A percentile compares a stretch with the other conserved stretches of the same genome.
Evolutionary conservation across 2,329 filamentous ascomycete genomes (phyloP).

Genomic region (Aspergillus arachidicola): DNA sequence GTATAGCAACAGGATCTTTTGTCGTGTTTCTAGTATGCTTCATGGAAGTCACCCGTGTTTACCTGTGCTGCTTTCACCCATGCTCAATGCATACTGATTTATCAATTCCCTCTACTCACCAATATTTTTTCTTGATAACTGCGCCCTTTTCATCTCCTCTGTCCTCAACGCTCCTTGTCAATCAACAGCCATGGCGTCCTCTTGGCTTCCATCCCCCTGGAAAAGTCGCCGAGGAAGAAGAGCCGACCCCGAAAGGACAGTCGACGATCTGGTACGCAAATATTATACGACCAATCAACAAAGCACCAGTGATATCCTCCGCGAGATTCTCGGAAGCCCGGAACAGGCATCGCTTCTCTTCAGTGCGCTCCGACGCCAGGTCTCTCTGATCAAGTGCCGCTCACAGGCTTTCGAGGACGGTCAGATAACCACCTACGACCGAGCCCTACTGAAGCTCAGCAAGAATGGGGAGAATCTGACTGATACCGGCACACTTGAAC

Average conservation of each 20-base stretch:
- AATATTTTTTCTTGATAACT: no score
- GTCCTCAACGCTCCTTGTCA: not conserved
- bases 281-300: slow-evolving; percentile 30
- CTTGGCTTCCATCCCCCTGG: not conserved
- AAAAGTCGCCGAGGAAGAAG: not conserved
- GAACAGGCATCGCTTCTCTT: slow-evolving; percentile 30
- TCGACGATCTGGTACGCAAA: slow-evolving; percentile 30
- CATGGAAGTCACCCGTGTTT: not conserved
- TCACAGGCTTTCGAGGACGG: slow-evolving; percentile 37
- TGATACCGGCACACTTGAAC: slow-evolving; percentile 37
- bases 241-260: slow-evolving; percentile 10
- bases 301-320: slow-evolving; percentile 24
- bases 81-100: not conserved
- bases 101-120: not conserved
- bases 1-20: not conserved
- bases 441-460: slow-evolving; percentile 39
- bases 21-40: not conserved
- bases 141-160: not conserved
- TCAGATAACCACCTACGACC: slow-evolving; percentile 46
- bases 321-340: slow-evolving; percentile 31
- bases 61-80: not conserved
- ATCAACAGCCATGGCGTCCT: slow-evolving; percentile 1
- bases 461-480: slow-evolving; percentile 33
- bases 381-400: slow-evolving; percentile 38
- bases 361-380: slow-evolving; percentile 37